These are phyloP conservation scores for Ceratobasidium sp. DNA, from an alignment of 1,284 basidiomycete species.

Conservation along the genomic window DNA sequence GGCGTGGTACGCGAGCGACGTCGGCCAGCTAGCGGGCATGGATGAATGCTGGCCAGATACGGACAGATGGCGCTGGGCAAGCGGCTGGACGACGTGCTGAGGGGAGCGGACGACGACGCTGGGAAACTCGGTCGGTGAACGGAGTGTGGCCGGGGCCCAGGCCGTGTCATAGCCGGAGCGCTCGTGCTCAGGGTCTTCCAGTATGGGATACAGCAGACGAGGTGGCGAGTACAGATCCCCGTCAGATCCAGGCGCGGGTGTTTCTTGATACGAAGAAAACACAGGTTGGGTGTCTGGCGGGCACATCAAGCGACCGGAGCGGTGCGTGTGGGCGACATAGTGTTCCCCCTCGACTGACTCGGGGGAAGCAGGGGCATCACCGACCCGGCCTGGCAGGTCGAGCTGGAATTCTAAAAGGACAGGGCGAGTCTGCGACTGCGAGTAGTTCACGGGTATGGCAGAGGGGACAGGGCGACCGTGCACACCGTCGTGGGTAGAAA, in stretches of 20 bases:
- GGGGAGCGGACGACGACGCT: not conserved
- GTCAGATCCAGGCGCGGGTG: not conserved
- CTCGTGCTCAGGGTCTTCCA: not conserved
- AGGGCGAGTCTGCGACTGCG: not conserved
- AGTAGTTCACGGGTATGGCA: not conserved
- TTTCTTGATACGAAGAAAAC: not conserved
- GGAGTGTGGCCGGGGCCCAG: not conserved
- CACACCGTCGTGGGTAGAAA: constrained; percentile 32
- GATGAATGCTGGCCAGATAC: not conserved
- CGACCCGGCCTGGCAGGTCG: not conserved
- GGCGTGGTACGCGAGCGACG: constrained; percentile 9
- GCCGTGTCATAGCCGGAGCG: not conserved
- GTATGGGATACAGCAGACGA: not conserved
- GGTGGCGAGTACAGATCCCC: not conserved
- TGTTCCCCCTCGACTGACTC: not conserved
- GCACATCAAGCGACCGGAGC: not conserved
- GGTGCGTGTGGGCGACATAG: not conserved
- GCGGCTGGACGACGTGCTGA: not conserved
- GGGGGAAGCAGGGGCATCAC: not conserved
- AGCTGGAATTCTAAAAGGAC: constrained; percentile 23
- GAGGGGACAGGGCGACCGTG: constrained; percentile 15
- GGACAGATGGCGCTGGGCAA: not conserved
- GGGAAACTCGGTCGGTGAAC: not conserved
- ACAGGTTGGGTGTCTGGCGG: not conserved
- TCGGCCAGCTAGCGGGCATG: not conserved